phyloP scores from a whole-genome alignment of 2,329 filamentous ascomycete genomes.

The Penicillium sp. region DNA sequence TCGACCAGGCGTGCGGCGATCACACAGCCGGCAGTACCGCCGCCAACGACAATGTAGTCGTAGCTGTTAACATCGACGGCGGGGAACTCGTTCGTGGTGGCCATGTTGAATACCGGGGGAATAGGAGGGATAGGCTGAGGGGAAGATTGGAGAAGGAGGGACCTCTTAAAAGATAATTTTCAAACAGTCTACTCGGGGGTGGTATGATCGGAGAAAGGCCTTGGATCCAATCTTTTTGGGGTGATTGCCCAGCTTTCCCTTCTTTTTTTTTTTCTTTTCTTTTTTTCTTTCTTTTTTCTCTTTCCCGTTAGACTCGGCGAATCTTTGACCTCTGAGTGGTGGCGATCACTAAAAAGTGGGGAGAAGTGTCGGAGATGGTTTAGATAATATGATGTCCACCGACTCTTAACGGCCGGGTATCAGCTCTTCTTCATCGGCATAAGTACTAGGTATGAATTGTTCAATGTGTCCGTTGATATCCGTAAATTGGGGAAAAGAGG shows the following conservation, averaged over 20 bases:
- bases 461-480: neutral
- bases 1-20: conserved; percentile 69
- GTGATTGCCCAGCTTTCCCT: conserved; percentile 8
- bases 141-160: conserved; percentile 4
- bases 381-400: conserved; percentile 11
- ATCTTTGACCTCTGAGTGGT: conserved; percentile 14
- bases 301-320: conserved; percentile 10
- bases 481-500: neutral
- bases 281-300: conserved; percentile 9
- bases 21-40: conserved; percentile 78
- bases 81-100: conserved; percentile 59
- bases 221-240: conserved; percentile 4
- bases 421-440: neutral
- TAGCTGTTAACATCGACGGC: conserved; percentile 57
- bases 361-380: neutral
- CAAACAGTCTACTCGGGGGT: neutral
- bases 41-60: conserved; percentile 79
- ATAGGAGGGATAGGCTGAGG: neutral
- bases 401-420: neutral
- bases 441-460: neutral
- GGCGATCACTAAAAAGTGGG: conserved; percentile 9
- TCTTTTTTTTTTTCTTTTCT: conserved; percentile 8
- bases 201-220: conserved; percentile 11
- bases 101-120: conserved; percentile 39
- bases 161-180: neutral